Percentiles rank a stretch among this genome's conserved stretches.
These are phyloP conservation scores for Aspergillus eucalypticola DNA, from an alignment of 2,329 filamentous ascomycete genomes.

Conservation along the genomic window DNA sequence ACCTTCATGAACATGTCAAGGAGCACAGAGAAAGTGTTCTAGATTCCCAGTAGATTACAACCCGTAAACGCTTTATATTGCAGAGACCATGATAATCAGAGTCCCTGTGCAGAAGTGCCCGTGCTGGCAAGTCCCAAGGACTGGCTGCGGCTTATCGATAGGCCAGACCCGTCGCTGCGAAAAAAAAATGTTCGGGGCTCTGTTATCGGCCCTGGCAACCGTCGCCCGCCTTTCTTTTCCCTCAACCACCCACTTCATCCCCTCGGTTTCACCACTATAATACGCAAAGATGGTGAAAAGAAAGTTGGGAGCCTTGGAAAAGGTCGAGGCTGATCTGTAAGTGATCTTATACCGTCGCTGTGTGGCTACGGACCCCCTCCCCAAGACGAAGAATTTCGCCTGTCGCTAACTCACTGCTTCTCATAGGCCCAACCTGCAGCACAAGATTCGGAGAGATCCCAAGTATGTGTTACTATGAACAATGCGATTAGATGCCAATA, in stretches of 20 bases:
- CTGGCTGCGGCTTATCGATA: constrained; percentile 37
- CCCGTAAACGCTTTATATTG: no score
- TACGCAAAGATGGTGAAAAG: constrained; percentile 69
- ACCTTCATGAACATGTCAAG: not conserved
- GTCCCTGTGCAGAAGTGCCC: not conserved
- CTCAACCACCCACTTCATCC: constrained; percentile 56
- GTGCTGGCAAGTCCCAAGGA: not conserved
- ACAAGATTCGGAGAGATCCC: constrained; percentile 87
- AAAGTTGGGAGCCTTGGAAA: constrained; percentile 89
- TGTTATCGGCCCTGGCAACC: constrained; percentile 13
- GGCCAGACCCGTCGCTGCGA: constrained; percentile 17
- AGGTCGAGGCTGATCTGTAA: constrained; percentile 85
- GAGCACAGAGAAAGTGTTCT: not conserved
- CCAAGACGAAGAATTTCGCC: constrained; percentile 15
- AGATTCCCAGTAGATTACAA: no score
- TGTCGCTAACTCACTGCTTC: constrained; percentile 27
- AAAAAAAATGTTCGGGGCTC: constrained; percentile 34
- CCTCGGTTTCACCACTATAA: constrained; percentile 46
- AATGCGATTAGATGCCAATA: not conserved
- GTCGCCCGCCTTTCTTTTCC: constrained; percentile 71
- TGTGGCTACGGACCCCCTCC: not conserved
- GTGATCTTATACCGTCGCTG: constrained; percentile 28
- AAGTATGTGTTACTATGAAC: constrained; percentile 52
- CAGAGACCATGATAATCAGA: not conserved
- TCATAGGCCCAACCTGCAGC: constrained; percentile 74